Base-by-base conservation (phyloP, 805 yeast species). In the Tetrapisispora fleetii region DNA sequence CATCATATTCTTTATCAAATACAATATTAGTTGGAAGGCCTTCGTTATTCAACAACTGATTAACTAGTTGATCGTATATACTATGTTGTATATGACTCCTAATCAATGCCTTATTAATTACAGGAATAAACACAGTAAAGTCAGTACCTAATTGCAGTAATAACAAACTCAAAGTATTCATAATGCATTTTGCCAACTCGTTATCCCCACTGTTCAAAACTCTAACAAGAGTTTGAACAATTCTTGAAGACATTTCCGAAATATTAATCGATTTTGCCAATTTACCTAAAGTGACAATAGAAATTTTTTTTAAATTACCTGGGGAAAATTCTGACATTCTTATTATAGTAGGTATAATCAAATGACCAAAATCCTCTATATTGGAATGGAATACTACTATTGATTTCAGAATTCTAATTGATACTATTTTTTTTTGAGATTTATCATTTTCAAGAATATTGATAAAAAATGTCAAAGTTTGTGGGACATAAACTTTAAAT, bases 221-320 rank as follows among this genome's bases (percentile, higher is more conserved):
- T 48, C 97, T 69, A 8, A 90, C 67, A 13, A 93, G 65, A 0
- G 97, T 91, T 56, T 91, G 97, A 27, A 93, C 78, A 45, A 93
- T 85, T 53, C 96, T 73, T 1, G 96, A 85, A 0, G 96, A 83
- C 87, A 89, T 83, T 55, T 91, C 98, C 49, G 80, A 80, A 48
- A 93, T 68, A 51, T 80, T 76, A 4, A 91, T 82, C 37, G 73
- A 76, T 55, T 79, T 81, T 1, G 95, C 80, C 27, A 93, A 65
- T 57, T 85, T 83, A 0, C 96, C 96, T 40, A 93, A 72, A 0
- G 95, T 80, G 43, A 82, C 83, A 48, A 93, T 81, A 0, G 97
- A 89, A 40, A 85, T 80, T 49, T 75, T 77, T 48, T 87, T 71
- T 33, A 91, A 72, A 16, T 70, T 69, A 2, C 69, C 68, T 1